These are phyloP conservation scores for Telfairia occidentalis DNA, from an alignment of 331 rosid species.

Conservation along the genomic window DNA sequence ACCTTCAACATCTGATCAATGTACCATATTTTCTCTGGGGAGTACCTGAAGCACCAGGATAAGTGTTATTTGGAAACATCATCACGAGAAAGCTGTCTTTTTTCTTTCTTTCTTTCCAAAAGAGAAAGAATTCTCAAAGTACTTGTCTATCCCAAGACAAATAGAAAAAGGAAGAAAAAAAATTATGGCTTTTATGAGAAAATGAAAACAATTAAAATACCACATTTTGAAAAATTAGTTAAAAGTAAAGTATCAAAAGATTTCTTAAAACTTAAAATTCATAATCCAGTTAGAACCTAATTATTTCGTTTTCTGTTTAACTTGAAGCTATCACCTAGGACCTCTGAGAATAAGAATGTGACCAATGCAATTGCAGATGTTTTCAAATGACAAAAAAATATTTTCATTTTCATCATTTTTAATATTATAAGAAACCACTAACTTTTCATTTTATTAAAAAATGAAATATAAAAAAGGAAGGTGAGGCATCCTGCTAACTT, in stretches of 20 bases:
- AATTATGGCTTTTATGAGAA: neutral
- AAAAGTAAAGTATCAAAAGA: neutral
- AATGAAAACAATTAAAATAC: neutral
- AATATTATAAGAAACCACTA: neutral
- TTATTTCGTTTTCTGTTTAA: neutral
- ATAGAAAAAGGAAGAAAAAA: neutral
- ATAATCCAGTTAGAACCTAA: neutral
- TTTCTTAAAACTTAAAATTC: neutral
- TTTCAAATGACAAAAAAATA: neutral
- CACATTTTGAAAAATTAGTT: neutral
- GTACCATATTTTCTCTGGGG: constrained; percentile 97
- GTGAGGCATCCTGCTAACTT: neutral
- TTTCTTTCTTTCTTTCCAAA: neutral
- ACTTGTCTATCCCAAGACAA: neutral
- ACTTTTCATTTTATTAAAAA: neutral
- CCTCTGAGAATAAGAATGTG: neutral
- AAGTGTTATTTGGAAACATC: constrained; percentile 16
- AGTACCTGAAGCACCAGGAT: constrained; percentile 52
- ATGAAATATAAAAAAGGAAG: neutral
- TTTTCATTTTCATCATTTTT: neutral
- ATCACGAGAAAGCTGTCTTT: neutral
- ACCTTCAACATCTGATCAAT: constrained; percentile 97
- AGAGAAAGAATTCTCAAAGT: constrained; percentile 1
- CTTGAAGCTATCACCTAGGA: neutral
- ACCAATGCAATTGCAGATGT: neutral